Base-by-base conservation (phyloP, 495 filamentous ascomycete species). In the Jackrogersella multiformis region DNA sequence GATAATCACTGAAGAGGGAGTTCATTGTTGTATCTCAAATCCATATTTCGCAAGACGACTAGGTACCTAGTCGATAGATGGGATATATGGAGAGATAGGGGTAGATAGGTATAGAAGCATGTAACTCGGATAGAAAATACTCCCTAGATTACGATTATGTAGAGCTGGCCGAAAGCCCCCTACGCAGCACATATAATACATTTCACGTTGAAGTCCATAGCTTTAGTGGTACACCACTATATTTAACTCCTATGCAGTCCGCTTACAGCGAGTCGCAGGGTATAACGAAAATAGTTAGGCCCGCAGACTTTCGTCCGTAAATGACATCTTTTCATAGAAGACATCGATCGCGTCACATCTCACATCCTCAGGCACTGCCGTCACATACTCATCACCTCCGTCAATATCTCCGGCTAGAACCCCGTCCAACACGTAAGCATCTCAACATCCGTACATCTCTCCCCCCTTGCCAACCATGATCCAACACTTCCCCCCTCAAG, bases 351-450 rank as follows among this genome's bases (percentile, higher is more conserved):
- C 34, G 36, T 39, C 18, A 3, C 48, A 44, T 30, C 57, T 41
- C 44, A 46, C 55, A 59, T 58, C 61, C 67, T 52, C 56, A 45
- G 45, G 61, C 52, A 24, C 61, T 38, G 56, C 61, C 52, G 18
- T 52, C 34, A 53, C 20, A n/a, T n/a, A n/a, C n/a, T n/a, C 60
- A 13, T 39, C 57, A 26, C 52, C 52, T n/a, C 9, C 44, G 7
- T 46, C 42, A 35, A 48, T 46, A 28, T 60, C 58, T 41, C 32
- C 58, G 56, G 61, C 56, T 61, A 70, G 67, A 65, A n/a, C 35
- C 56, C 51, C 41, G 56, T 52, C 61, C 57, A 65, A 65, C 56
- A 38, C 32, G 49, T 65, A 46, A 51, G 36, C 56, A 36, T 64
- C 56, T 61, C 56, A 26, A 15, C 51, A 10, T 53, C 44, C 28